phyloP scores from a whole-genome alignment of 2,329 filamentous ascomycete genomes.

The Nigrospora sphaerica region DNA sequence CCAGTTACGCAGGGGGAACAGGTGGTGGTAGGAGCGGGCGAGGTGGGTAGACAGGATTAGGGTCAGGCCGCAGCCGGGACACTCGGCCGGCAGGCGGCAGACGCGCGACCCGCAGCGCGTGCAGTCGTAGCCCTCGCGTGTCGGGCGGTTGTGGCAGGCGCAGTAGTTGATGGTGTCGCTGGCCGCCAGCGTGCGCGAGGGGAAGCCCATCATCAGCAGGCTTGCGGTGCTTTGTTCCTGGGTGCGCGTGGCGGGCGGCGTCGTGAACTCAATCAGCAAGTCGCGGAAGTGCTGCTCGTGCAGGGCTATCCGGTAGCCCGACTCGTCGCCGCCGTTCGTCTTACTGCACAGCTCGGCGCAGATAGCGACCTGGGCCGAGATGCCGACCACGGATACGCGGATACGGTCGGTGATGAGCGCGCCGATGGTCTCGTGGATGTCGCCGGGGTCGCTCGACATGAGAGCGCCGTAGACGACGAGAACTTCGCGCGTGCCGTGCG shows the following conservation, averaged over 20 bases:
- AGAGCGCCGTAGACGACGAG: constrained; percentile 89
- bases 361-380: constrained; percentile 87
- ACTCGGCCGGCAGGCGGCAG: constrained; percentile 83
- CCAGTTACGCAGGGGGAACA: constrained; percentile 89
- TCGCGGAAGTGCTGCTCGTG: constrained; percentile 85
- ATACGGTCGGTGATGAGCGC: constrained; percentile 76
- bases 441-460: constrained; percentile 83
- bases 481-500: constrained; percentile 88
- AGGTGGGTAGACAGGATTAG: constrained; percentile 91
- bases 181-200: constrained; percentile 71
- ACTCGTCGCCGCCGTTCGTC: constrained; percentile 75
- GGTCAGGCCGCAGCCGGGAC: constrained; percentile 83
- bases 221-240: constrained; percentile 50
- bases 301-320: constrained; percentile 74
- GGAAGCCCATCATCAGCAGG: constrained; percentile 97
- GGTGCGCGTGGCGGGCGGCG: constrained; percentile 75
- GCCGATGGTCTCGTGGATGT: constrained; percentile 85
- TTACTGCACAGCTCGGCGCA: constrained; percentile 82
- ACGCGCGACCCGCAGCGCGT: constrained; percentile 85
- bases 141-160: constrained; percentile 81
- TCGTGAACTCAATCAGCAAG: constrained; percentile 81
- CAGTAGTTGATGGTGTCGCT: constrained; percentile 65
- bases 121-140: constrained; percentile 81
- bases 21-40: constrained; percentile 85
- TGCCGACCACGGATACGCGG: constrained; percentile 79